A percentile compares a stretch with the other conserved stretches of the same genome.
Evolutionary conservation across 2,329 filamentous ascomycete species (phyloP).

Genomic region (Aspergillus terreus): DNA sequence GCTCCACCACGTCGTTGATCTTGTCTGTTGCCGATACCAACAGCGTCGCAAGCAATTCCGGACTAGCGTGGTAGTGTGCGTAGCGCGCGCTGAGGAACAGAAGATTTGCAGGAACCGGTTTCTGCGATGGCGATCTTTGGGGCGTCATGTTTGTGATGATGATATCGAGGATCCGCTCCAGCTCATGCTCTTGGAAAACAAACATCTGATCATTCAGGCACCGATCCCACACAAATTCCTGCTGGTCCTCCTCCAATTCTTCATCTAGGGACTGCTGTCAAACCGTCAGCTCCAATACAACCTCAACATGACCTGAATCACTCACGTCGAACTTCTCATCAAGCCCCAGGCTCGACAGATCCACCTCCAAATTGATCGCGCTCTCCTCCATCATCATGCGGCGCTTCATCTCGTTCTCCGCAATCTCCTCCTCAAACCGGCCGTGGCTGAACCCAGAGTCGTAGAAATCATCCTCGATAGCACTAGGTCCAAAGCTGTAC

Average conservation of each 20-base stretch:
- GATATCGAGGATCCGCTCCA: constrained; percentile 88
- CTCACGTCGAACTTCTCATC: constrained; percentile 90
- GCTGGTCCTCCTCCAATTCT: constrained; percentile 80
- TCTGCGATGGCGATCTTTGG: constrained; percentile 91
- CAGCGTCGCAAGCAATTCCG: constrained; percentile 75
- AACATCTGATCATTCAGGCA: constrained; percentile 99
- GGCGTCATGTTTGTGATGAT: constrained; percentile 98
- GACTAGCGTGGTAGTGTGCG: constrained; percentile 91
- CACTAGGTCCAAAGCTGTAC: constrained; percentile 57
- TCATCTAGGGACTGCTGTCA: constrained; percentile 61
- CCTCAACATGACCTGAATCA: constrained; percentile 6
- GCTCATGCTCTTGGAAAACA: constrained; percentile 92
- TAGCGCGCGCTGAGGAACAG: constrained; percentile 94
- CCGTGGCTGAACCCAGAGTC: constrained; percentile 88
- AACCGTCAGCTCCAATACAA: constrained; percentile 1
- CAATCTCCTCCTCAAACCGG: constrained; percentile 93
- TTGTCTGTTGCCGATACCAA: constrained; percentile 87
- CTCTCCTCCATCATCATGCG: constrained; percentile 98
- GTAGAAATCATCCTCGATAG: constrained; percentile 76
- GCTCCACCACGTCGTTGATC: constrained; percentile 95
- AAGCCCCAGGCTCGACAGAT: constrained; percentile 89
- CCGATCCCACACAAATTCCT: constrained; percentile 93
- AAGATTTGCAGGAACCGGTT: constrained; percentile 95
- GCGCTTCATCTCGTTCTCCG: constrained; percentile 90
- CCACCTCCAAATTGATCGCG: constrained; percentile 92